Evolutionary conservation across 306 rosid genomes (phyloP).

Genomic region (Ceratonia siliqua): DNA sequence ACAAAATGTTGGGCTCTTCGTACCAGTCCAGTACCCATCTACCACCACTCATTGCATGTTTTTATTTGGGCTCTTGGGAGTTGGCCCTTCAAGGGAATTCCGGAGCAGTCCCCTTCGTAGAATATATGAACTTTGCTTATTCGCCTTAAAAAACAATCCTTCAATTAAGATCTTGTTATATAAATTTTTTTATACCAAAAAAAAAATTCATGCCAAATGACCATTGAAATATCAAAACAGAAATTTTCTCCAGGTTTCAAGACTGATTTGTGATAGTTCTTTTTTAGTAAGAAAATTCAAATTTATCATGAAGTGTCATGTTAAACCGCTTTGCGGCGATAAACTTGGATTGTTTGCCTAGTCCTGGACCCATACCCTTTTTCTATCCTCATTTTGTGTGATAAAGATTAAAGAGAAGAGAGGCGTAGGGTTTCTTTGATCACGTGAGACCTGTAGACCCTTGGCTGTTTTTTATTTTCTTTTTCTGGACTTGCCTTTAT

Average conservation of each 20-base stretch:
- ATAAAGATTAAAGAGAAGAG: background rate
- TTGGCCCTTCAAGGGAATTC: background rate
- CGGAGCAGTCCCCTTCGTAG: background rate
- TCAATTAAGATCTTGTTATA: too few species aligned
- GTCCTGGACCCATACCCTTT: background rate
- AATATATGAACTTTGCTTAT: too few species aligned
- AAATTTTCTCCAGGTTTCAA: background rate
- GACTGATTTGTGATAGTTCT: background rate
- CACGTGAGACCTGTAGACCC: slow-evolving; percentile 36
- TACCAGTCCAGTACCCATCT: background rate
- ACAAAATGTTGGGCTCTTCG: background rate
- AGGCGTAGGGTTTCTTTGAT: slow-evolving; percentile 18
- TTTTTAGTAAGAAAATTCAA: background rate
- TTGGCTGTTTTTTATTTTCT: slow-evolving; percentile 14
- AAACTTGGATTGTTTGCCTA: background rate
- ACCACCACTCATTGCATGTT: background rate
- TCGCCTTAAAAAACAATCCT: too few species aligned
- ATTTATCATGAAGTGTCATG: too few species aligned
- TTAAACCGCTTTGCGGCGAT: too few species aligned
- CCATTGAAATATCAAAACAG: background rate
- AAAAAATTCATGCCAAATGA: background rate
- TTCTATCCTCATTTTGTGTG: background rate
- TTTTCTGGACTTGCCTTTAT: background rate
- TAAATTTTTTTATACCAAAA: too few species aligned
- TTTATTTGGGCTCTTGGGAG: background rate